Percentiles rank a stretch among this genome's conserved stretches.
Evolutionary conservation across 1,284 basidiomycete genomes (phyloP).

Genomic region (Puccinia novopanici): DNA sequence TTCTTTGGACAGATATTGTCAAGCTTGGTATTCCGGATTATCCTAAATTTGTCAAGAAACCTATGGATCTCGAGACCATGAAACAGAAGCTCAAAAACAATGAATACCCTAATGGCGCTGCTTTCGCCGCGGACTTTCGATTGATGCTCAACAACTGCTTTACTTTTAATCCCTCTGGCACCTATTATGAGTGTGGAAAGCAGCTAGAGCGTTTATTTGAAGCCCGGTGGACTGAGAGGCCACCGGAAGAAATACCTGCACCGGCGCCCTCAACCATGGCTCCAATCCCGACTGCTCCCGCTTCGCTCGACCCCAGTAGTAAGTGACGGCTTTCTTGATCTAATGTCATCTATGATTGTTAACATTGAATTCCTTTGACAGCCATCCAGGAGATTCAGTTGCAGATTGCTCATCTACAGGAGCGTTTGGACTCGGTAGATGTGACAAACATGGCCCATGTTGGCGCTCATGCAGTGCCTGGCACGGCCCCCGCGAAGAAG

Average conservation of each 20-base stretch:
- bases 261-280: slow-evolving; percentile 17
- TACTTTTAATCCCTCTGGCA: slow-evolving; percentile 82
- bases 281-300: neutral
- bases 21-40: slow-evolving; percentile 82
- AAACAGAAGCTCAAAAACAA: slow-evolving; percentile 74
- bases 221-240: slow-evolving; percentile 81
- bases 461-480: neutral
- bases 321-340: neutral
- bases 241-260: slow-evolving; percentile 59
- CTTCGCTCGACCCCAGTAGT: slow-evolving; percentile 10
- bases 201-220: slow-evolving; percentile 82
- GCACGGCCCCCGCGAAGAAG: slow-evolving; percentile 29
- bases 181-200: slow-evolving; percentile 79
- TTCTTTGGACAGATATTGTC: slow-evolving; percentile 67
- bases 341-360: neutral
- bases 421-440: slow-evolving; percentile 13
- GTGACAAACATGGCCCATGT: neutral
- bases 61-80: slow-evolving; percentile 92
- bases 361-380: neutral
- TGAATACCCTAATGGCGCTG: slow-evolving; percentile 73
- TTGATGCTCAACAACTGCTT: slow-evolving; percentile 92
- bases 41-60: slow-evolving; percentile 82
- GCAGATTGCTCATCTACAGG: slow-evolving; percentile 21
- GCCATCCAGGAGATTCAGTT: slow-evolving; percentile 30
- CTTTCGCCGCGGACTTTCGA: slow-evolving; percentile 87